These are phyloP conservation scores for Datura wrightii DNA, from an alignment of 257 asterid genomes.

Conservation along the genomic window DNA sequence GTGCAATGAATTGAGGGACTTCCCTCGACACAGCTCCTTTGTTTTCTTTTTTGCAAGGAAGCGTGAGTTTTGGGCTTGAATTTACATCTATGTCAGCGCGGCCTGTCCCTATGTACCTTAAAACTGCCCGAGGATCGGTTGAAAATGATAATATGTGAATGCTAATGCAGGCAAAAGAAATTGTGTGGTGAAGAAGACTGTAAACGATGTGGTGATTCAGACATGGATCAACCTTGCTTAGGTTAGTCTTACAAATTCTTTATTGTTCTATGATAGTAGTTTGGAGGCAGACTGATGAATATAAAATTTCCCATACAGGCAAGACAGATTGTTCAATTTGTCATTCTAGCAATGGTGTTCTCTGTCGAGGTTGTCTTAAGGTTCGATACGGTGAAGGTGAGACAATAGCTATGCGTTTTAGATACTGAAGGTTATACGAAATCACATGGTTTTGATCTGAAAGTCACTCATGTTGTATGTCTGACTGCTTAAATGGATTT, in stretches of 20 bases:
- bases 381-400: conserved; percentile 92
- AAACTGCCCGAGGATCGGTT: neutral
- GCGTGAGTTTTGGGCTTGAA: neutral
- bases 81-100: neutral
- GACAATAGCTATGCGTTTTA: conserved; percentile 10
- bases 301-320: conserved; percentile 50
- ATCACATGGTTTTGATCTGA: neutral
- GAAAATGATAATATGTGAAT: neutral
- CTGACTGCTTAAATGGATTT: neutral
- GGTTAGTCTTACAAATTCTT: conserved; percentile 50
- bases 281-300: conserved; percentile 46
- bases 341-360: conserved; percentile 73
- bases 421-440: neutral
- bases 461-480: neutral
- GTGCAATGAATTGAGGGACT: conserved; percentile 14
- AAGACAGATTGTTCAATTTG: conserved; percentile 86
- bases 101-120: neutral
- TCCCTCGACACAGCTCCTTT: neutral
- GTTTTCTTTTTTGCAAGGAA: neutral
- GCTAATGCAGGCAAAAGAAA: conserved; percentile 71
- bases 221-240: conserved; percentile 68
- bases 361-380: conserved; percentile 86
- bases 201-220: conserved; percentile 71
- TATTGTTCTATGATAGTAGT: neutral
- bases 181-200: conserved; percentile 93